A percentile compares a stretch with the other conserved stretches of the same genome.
Evolutionary conservation across 805 yeast species (phyloP).

Genomic region (Pichia ethanolica): DNA sequence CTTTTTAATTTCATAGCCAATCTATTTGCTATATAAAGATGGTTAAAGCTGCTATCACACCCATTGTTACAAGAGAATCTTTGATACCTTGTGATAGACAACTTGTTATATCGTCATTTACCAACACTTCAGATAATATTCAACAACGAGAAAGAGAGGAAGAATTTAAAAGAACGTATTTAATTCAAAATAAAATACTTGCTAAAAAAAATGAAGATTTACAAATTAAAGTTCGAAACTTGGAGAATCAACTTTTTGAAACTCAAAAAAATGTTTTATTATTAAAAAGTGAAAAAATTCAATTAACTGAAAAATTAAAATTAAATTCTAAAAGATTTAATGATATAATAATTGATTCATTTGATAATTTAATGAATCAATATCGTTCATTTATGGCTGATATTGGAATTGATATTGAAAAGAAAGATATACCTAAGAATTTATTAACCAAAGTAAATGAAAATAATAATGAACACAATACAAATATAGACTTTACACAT

Average conservation of each 20-base stretch:
- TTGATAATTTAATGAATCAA: constrained; percentile 12
- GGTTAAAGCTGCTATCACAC: constrained; percentile 1
- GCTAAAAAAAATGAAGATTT: constrained; percentile 52
- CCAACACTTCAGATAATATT: too few relatives aligned
- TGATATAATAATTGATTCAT: constrained; percentile 8
- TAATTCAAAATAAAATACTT: constrained; percentile 47
- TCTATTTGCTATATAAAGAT: background rate
- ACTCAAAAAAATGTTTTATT: constrained; percentile 22
- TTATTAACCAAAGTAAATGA: background rate
- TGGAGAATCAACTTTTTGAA: constrained; percentile 40
- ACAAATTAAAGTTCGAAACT: constrained; percentile 40
- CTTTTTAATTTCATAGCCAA: too few relatives aligned
- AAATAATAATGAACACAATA: background rate
- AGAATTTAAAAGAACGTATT: constrained; percentile 22
- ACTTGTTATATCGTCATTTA: background rate
- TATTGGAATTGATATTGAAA: constrained; percentile 9
- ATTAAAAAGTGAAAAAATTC: constrained; percentile 18
- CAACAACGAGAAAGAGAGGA: constrained; percentile 10
- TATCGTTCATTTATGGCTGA: constrained; percentile 7
- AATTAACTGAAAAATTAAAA: constrained; percentile 10
- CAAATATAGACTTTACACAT: background rate
- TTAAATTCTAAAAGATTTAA: constrained; percentile 8
- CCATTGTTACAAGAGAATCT: background rate
- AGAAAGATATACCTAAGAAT: background rate
- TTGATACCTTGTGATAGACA: background rate